phyloP scores from a whole-genome alignment of 495 filamentous ascomycete species.

The Neurospora pannonica region DNA sequence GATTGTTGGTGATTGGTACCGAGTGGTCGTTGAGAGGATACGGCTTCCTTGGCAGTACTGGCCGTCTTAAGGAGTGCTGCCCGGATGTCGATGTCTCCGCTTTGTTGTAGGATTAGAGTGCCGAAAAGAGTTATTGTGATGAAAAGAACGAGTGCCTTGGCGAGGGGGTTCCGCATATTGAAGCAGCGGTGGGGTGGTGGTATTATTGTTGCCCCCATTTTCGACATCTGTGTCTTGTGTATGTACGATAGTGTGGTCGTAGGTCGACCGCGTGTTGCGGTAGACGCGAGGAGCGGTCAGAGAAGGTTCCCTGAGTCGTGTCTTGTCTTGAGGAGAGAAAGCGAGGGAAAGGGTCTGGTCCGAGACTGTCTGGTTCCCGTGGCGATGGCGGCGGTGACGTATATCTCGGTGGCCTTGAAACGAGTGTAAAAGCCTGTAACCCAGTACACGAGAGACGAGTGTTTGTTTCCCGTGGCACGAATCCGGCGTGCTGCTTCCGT shows the following conservation, averaged over 20 bases:
- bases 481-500: background rate
- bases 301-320: background rate
- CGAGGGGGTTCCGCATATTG: slow-evolving; percentile 36
- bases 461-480: background rate
- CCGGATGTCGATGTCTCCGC: slow-evolving; percentile 29
- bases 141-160: slow-evolving; percentile 28
- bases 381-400: background rate
- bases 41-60: slow-evolving; percentile 22
- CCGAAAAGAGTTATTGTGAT: slow-evolving; percentile 26
- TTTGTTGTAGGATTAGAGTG: slow-evolving; percentile 22
- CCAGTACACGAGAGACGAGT: background rate
- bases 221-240: background rate
- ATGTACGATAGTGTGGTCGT: background rate
- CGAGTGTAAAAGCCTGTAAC: background rate
- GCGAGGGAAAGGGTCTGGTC: background rate
- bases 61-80: slow-evolving; percentile 28
- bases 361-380: background rate
- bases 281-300: background rate
- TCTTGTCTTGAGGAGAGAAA: background rate
- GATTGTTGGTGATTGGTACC: background rate
- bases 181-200: slow-evolving; percentile 29
- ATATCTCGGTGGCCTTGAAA: background rate
- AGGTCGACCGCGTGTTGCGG: background rate
- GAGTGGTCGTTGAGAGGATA: slow-evolving; percentile 25
- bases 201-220: slow-evolving; percentile 29